Percentiles rank a stretch among this genome's conserved stretches.
Conservation (phyloP, 2,329 filamentous ascomycete species). For the Diaporthe batatas region DNA sequence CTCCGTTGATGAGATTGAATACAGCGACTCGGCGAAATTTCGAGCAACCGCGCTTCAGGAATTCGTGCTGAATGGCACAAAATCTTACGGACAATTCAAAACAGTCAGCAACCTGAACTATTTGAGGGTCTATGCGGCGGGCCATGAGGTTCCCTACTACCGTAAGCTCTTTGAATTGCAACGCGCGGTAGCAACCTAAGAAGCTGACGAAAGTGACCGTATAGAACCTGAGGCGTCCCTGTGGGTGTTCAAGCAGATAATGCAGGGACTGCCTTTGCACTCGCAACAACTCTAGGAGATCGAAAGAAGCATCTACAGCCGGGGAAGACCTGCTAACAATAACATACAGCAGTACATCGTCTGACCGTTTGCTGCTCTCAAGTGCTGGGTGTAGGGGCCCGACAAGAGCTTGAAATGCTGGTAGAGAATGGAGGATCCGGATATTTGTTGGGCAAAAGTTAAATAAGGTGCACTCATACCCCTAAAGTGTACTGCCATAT, state of each 20-base stretch:
- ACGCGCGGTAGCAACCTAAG: too few relatives aligned
- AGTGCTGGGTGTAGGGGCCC: background rate
- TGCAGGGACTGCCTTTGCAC: conserved; percentile 35
- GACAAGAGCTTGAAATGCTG: background rate
- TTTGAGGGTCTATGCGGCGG: conserved; percentile 29
- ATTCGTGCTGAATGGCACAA: conserved; percentile 31
- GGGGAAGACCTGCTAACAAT: background rate
- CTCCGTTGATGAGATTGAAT: conserved; percentile 18
- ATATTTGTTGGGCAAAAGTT: background rate
- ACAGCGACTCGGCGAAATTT: conserved; percentile 16
- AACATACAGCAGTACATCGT: background rate
- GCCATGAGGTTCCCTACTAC: conserved; percentile 38
- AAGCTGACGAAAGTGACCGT: background rate
- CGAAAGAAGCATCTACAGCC: background rate
- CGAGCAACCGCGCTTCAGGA: conserved; percentile 21
- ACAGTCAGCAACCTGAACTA: conserved; percentile 32
- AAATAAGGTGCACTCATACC: too few relatives aligned
- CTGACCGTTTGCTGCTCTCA: background rate
- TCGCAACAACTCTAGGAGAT: conserved; percentile 2
- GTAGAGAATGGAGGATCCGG: background rate
- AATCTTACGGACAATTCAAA: conserved; percentile 34
- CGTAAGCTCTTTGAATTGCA: conserved; percentile 12
- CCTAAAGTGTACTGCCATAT: background rate
- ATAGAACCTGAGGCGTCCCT: conserved; percentile 38
- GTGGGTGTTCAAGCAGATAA: conserved; percentile 39